These are phyloP conservation scores for Chlorella sorokiniana DNA, from an alignment of 139 green algal species.

Conservation along the genomic window DNA sequence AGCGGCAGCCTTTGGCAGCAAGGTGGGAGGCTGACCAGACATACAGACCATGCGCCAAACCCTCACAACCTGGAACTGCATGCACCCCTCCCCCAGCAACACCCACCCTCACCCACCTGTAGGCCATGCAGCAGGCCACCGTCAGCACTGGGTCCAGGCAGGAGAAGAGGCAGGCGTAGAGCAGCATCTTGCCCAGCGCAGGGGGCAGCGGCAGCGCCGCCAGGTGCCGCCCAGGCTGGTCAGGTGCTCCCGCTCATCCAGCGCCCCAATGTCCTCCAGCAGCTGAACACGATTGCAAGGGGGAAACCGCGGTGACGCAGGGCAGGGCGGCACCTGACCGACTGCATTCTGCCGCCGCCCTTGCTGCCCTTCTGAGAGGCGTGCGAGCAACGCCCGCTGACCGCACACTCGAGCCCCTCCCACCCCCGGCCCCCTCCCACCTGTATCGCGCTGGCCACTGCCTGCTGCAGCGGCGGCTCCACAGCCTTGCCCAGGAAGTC, in stretches of 20 bases:
- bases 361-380: too few relatives aligned
- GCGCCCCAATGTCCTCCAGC: constrained; percentile 65
- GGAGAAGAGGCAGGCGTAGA: constrained; percentile 75
- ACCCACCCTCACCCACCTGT: constrained; percentile 42
- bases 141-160: constrained; percentile 84
- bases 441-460: constrained; percentile 47
- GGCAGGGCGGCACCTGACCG: neutral
- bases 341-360: too few relatives aligned
- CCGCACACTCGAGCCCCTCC: neutral
- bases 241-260: constrained; percentile 56
- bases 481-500: constrained; percentile 66
- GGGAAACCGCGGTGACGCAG: neutral
- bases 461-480: constrained; percentile 60
- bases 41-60: constrained; percentile 1
- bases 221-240: constrained; percentile 84
- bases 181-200: constrained; percentile 84
- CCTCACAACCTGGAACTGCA: neutral
- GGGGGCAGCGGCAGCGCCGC: constrained; percentile 79
- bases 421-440: constrained; percentile 4
- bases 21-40: too few relatives aligned
- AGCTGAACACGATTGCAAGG: constrained; percentile 19
- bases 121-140: constrained; percentile 73
- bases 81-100: neutral
- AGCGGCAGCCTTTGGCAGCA: too few relatives aligned
- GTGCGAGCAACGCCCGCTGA: too few relatives aligned